Base-by-base conservation (phyloP, 2,329 filamentous ascomycete species). In the Fusarium heterosporum region DNA sequence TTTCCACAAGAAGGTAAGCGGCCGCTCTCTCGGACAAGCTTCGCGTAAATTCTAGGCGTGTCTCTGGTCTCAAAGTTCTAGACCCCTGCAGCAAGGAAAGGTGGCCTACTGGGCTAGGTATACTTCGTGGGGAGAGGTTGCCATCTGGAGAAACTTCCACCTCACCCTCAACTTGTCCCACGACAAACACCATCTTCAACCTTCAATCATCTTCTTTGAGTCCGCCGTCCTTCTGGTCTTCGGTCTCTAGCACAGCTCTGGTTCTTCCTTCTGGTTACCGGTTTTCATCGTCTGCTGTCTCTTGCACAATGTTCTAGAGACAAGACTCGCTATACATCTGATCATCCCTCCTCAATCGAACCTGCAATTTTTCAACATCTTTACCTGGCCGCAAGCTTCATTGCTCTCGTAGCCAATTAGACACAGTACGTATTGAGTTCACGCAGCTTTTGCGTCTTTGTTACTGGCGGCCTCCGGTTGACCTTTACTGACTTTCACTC, bases 241-340 rank as follows among this genome's bases (percentile, higher is more conserved):
- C 69, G 74, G 73, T 76, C 72, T 73, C 72, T 72, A 74, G 73
- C 73, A 74, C 74, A 53, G 75, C 76, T 76, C 77, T 80, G 78
- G 79, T 79, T 77, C 64, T 76, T 68, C 73, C 75, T 75, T 72
- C 75, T 79, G 78, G 78, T 79, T 72, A 75, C 76, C 72, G 78
- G 78, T 79, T 72, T 75, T 68, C 45, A 72, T 73, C 60, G 61
- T 75, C 72, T 75, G 66, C 64, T 72, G 71, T 74, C 69, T 74
- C 72, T 75, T 75, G 73, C 74, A 77, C 73, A 72, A 80, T 80
- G 78, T 75, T 79, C 75, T 79, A 80, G 75, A 73, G 72, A 72
- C 73, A 70, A 68, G 62, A 74, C 69, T 69, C 71, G 59, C 59
- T 55, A 65, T 57, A 70, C 60, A 73, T 68, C 61, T 70, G 65